Evolutionary conservation across 805 yeast genomes (phyloP).

Genomic region (Kodamaea hsintzibuensis): DNA sequence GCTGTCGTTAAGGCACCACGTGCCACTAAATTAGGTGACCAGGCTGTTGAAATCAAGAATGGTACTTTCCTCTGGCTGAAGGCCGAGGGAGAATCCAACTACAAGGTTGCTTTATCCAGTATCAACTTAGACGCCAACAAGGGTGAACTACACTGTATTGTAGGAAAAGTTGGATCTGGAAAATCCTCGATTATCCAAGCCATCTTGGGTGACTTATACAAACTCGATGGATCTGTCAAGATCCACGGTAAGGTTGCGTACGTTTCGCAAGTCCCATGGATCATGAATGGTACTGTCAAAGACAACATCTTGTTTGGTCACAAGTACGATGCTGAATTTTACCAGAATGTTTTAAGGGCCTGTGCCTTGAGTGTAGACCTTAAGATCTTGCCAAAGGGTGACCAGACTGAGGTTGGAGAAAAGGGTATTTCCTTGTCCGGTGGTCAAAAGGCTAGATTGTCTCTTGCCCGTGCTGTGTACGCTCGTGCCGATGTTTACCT

Average conservation of each 20-base stretch:
- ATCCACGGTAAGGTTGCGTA: conserved; percentile 82
- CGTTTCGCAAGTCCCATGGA: conserved; percentile 95
- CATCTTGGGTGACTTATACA: conserved; percentile 78
- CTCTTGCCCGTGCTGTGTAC: conserved; percentile 94
- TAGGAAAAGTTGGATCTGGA: conserved; percentile 90
- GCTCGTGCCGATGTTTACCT: conserved; percentile 89
- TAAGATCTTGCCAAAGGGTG: conserved; percentile 82
- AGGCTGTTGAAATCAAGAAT: conserved; percentile 57
- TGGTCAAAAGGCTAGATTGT: conserved; percentile 95
- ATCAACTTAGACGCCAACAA: conserved; percentile 65
- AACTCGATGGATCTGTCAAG: conserved; percentile 68
- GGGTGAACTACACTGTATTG: conserved; percentile 81
- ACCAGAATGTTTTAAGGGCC: conserved; percentile 76
- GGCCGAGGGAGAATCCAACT: conserved; percentile 53
- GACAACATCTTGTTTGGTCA: conserved; percentile 93
- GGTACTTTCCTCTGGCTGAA: conserved; percentile 82
- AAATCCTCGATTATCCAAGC: conserved; percentile 82
- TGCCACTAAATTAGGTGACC: conserved; percentile 61
- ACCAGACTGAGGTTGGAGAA: conserved; percentile 91
- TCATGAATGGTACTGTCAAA: conserved; percentile 89
- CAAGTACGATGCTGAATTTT: conserved; percentile 76
- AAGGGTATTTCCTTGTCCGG: conserved; percentile 96
- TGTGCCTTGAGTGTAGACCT: conserved; percentile 86
- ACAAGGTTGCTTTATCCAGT: conserved; percentile 65
- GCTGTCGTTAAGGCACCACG: conserved; percentile 59